Base-by-base conservation (phyloP, 352 stramenopile species). In the Phytophthora ramorum region DNA sequence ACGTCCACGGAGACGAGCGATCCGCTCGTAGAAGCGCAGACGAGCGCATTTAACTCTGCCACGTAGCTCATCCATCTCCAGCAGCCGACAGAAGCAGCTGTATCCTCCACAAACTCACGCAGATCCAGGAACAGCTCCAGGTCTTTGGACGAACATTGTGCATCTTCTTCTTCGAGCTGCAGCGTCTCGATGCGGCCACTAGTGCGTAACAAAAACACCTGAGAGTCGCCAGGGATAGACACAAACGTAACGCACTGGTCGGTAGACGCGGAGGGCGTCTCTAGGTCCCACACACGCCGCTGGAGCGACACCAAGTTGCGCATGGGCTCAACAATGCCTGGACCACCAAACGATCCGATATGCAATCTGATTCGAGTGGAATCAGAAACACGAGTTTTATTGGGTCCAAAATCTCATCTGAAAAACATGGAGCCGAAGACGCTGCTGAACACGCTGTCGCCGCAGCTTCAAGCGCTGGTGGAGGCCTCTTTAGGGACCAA, bases 31-130 rank as follows among this genome's bases (percentile, higher is more conserved):
- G 78, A 81, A 9, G 73, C 81, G 19, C 85, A 93, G 10, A 90
- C 78, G 13, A 93, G 47, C 22, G 69, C 66, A 10, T 89, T 80
- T 16, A 91, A 62, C 55, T 95, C 87, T 0, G 66, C 77, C 17
- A 90, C 60, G 64, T 87, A 93, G 5, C 61, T 62, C 52, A 91
- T 82, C 87, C 87, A 93, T 30, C 47, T 50, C 87, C 87, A 95
- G 13, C 45, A 57, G 4, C 37, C 19, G 7, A 34, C 7, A 20
- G 37, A 41, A 7, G 14, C 17, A 16, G 34, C 62, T 9, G 26
- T 20, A 14, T 63, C 14, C 7, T 69, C 80, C 22, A 81, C 55
- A 26, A 84, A 68, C 59, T 76, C 58, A 14, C 49, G 49, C 44
- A 75, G 22, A 22, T 75, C 52, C 9, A 72, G 35, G 14, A 72